Conservation (phyloP, 208 protist species). For the Trypanosoma boissoni region DNA sequence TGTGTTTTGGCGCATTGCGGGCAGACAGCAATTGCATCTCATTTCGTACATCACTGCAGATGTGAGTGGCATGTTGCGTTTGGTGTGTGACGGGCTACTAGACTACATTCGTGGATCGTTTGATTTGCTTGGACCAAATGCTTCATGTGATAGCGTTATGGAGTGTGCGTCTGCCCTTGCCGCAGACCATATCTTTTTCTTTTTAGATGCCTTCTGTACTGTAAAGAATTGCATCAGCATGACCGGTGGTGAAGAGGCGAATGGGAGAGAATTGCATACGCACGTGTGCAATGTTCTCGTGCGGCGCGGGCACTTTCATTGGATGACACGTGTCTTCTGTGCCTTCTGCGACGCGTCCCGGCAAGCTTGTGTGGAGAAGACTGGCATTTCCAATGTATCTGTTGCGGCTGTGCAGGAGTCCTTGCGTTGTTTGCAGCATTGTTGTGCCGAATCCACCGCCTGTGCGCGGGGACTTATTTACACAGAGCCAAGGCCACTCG, state of each 20-base stretch:
- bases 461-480: slow-evolving; percentile 55
- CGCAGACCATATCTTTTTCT: slow-evolving; percentile 47
- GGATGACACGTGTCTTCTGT: slow-evolving; percentile 38
- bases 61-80: slow-evolving; percentile 21
- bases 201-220: slow-evolving; percentile 55
- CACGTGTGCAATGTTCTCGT: slow-evolving; percentile 18
- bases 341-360: slow-evolving; percentile 55
- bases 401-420: slow-evolving; percentile 38
- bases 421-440: slow-evolving; percentile 47
- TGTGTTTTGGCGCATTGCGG: slow-evolving; percentile 61
- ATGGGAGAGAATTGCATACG: slow-evolving; percentile 14
- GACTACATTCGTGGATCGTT: slow-evolving; percentile 42
- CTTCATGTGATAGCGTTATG: neutral
- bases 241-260: slow-evolving; percentile 25
- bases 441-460: slow-evolving; percentile 33
- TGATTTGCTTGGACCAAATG: neutral
- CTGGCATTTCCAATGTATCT: slow-evolving; percentile 29
- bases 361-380: slow-evolving; percentile 10
- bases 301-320: slow-evolving; percentile 23
- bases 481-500: slow-evolving; percentile 64
- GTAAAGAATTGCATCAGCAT: slow-evolving; percentile 42
- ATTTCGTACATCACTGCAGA: slow-evolving; percentile 55
- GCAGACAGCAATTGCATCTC: slow-evolving; percentile 46
- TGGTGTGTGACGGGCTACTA: slow-evolving; percentile 41
- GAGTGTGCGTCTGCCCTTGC: slow-evolving; percentile 22